A percentile compares a stretch with the other conserved stretches of the same genome.
phyloP scores from a whole-genome alignment of 2,329 filamentous ascomycete genomes.

The Fusarium clavum region DNA sequence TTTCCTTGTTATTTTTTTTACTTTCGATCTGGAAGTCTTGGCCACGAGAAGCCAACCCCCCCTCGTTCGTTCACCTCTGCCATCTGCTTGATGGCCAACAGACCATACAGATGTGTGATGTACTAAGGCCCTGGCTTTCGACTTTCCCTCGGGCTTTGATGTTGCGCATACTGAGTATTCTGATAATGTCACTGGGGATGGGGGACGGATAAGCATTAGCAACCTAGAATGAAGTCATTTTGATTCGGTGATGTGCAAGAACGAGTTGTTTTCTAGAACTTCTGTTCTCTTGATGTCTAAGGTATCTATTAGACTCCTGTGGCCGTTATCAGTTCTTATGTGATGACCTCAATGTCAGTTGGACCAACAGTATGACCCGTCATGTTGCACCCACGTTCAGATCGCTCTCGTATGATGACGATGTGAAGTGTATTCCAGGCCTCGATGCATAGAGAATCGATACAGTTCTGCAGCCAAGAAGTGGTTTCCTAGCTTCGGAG shows the following conservation, averaged over 20 bases:
- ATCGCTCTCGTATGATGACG: neutral
- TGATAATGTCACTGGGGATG: slow-evolving; percentile 19
- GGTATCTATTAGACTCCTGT: neutral
- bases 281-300: neutral
- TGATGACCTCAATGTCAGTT: neutral
- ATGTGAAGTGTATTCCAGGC: neutral
- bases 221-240: slow-evolving; percentile 36
- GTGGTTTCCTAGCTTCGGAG: slow-evolving; percentile 10
- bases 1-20: slow-evolving; percentile 34
- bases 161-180: slow-evolving; percentile 23
- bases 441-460: neutral
- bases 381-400: neutral
- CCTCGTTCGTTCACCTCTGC: slow-evolving; percentile 22
- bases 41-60: slow-evolving; percentile 42
- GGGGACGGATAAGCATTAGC: slow-evolving; percentile 26
- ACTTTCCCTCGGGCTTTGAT: slow-evolving; percentile 24
- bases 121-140: slow-evolving; percentile 29
- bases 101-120: slow-evolving; percentile 43
- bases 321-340: neutral
- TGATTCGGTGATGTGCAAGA: slow-evolving; percentile 19
- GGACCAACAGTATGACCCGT: neutral
- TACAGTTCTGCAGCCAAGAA: slow-evolving; percentile 5
- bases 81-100: slow-evolving; percentile 41
- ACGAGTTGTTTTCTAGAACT: neutral
- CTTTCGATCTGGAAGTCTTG: slow-evolving; percentile 37